Percentiles rank a stretch among this genome's conserved stretches.
Conservation (phyloP, 2,329 filamentous ascomycete species). For the Diplocarpon mali region DNA sequence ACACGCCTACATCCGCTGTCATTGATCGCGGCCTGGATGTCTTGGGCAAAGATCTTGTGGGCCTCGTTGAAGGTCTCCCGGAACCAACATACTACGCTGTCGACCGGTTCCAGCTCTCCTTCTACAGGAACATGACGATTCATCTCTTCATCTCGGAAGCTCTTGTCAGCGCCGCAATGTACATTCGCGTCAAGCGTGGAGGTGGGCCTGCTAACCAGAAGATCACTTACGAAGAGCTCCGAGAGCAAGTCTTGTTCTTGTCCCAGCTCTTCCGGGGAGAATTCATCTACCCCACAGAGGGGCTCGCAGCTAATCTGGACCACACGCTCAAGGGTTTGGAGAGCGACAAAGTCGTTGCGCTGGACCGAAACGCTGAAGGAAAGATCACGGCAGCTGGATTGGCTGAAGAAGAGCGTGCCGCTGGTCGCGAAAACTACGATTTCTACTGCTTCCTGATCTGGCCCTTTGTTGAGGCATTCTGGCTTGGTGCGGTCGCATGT, state of each 20-base stretch:
- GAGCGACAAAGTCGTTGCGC: slow-evolving; percentile 61
- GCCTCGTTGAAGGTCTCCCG: slow-evolving; percentile 63
- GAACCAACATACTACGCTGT: slow-evolving; percentile 93
- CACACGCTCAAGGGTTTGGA: slow-evolving; percentile 71
- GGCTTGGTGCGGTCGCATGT: slow-evolving; percentile 81
- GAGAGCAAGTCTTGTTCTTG: slow-evolving; percentile 74
- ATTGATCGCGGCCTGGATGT: slow-evolving; percentile 87
- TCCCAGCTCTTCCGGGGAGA: slow-evolving; percentile 91
- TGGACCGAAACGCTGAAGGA: slow-evolving; percentile 45
- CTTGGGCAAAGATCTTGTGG: slow-evolving; percentile 79
- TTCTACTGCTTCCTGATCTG: slow-evolving; percentile 99
- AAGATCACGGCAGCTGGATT: slow-evolving; percentile 61
- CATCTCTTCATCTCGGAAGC: slow-evolving; percentile 94
- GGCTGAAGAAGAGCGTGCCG: slow-evolving; percentile 61
- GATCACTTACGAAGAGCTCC: slow-evolving; percentile 63
- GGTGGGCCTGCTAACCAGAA: slow-evolving; percentile 74
- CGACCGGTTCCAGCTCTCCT: slow-evolving; percentile 91
- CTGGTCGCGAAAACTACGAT: slow-evolving; percentile 87
- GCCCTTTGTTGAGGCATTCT: slow-evolving; percentile 93
- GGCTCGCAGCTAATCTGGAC: slow-evolving; percentile 68
- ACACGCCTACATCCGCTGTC: slow-evolving; percentile 65
- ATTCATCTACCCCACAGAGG: slow-evolving; percentile 90
- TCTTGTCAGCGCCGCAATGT: slow-evolving; percentile 80
- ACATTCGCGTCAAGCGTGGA: slow-evolving; percentile 80
- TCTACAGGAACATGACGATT: slow-evolving; percentile 99